These are phyloP conservation scores for Phialocephala subalpina DNA, from an alignment of 2,329 filamentous ascomycete genomes.

Conservation along the genomic window DNA sequence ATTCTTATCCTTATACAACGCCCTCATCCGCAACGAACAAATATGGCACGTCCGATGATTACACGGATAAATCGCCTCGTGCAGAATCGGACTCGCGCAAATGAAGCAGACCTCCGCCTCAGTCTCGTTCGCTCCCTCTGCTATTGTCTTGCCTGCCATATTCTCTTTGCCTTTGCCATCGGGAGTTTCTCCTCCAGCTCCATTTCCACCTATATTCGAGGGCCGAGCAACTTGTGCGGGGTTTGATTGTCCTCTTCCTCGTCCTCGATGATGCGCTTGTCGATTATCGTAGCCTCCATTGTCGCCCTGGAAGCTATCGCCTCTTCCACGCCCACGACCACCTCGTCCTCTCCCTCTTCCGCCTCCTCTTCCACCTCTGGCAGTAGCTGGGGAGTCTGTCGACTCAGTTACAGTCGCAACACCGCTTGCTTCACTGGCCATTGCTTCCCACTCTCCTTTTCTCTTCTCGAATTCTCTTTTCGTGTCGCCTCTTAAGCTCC, in stretches of 20 bases:
- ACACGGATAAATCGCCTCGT: constrained; percentile 90
- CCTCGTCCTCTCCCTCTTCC: constrained; percentile 43
- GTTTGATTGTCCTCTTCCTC: constrained; percentile 30
- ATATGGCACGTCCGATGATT: constrained; percentile 98
- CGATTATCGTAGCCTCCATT: constrained; percentile 7
- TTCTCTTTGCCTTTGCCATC: constrained; percentile 3
- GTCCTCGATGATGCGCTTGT: constrained; percentile 38
- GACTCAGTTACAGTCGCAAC: neutral
- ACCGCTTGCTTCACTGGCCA: constrained; percentile 1
- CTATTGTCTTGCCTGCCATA: constrained; percentile 17
- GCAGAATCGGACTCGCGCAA: constrained; percentile 88
- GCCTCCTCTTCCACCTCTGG: constrained; percentile 47
- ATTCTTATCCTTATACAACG: constrained; percentile 94
- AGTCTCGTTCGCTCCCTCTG: constrained; percentile 30
- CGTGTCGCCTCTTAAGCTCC: neutral
- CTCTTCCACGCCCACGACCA: constrained; percentile 41
- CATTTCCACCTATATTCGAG: neutral
- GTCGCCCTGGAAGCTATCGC: neutral
- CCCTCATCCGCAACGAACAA: constrained; percentile 88
- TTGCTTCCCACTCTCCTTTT: neutral
- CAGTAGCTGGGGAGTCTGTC: constrained; percentile 36
- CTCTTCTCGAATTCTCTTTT: neutral
- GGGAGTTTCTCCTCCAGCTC: constrained; percentile 18
- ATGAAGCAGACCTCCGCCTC: constrained; percentile 95
- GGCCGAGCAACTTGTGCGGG: neutral